phyloP scores from a whole-genome alignment of 1,139 yeast species.

The Candida frijolesensis region DNA sequence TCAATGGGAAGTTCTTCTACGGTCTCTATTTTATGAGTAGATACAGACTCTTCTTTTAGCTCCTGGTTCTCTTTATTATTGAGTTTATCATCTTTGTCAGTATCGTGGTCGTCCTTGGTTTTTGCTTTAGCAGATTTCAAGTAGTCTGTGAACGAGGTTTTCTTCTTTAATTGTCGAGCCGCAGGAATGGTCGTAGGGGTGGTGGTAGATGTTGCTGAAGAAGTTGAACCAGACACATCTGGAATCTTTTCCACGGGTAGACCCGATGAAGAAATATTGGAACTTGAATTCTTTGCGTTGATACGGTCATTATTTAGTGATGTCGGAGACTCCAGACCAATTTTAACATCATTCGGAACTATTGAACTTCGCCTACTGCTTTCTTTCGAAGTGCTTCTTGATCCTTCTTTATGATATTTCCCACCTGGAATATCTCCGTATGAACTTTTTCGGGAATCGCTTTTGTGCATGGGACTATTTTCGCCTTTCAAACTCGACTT shows the following conservation, averaged over 20 bases:
- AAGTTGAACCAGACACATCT: not conserved
- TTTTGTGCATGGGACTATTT: not conserved
- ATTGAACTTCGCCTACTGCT: slow-evolving; percentile 7
- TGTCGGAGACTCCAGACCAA: slow-evolving; percentile 3
- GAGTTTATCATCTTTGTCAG: not conserved
- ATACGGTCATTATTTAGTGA: slow-evolving; percentile 6
- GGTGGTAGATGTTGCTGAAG: not conserved
- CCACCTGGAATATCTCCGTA: not conserved
- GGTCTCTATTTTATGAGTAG: not conserved
- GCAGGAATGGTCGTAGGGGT: not conserved
- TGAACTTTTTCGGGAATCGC: slow-evolving; percentile 11
- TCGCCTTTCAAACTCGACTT: slow-evolving; percentile 4
- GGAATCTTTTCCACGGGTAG: not conserved
- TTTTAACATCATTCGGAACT: slow-evolving; percentile 1
- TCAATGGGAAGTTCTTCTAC: not conserved
- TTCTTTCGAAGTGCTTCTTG: slow-evolving; percentile 5
- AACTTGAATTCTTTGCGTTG: not conserved
- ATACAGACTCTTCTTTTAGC: not conserved
- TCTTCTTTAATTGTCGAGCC: slow-evolving; percentile 9
- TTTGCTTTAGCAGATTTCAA: slow-evolving; percentile 16
- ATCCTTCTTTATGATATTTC: slow-evolving; percentile 2
- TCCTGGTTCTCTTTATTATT: not conserved
- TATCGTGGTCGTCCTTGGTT: slow-evolving; percentile 1
- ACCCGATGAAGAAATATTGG: not conserved
- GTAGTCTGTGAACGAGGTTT: slow-evolving; percentile 21